Evolutionary conservation across 2,329 filamentous ascomycete species (phyloP), one percentile per base, ranked within the genome.

Genomic region (Monosporascus sp.): DNA sequence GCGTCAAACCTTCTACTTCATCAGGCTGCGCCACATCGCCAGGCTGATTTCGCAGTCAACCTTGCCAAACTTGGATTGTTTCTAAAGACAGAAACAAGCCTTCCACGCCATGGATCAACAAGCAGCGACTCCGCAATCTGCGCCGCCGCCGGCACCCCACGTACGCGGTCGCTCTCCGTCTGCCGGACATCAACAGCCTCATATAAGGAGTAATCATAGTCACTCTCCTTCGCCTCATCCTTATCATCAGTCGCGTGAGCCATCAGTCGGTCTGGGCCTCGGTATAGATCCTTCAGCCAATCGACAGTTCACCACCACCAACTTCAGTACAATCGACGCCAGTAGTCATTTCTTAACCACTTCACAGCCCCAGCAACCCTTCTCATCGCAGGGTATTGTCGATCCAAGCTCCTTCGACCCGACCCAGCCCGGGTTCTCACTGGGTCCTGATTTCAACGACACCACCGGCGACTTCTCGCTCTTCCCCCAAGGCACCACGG

Each of bases 131-230:
- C 43, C 43, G 43, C 41, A 44, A 17, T 24, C 41, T 14, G 41
- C 41, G 41, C 43, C 22, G 43, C 43, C 43, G 17, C 38, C 38
- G 38, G 17, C 38, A 11, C 22, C 41, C 14, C 50, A 48, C 14
- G 15, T n/a, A 63, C 64, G 80, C 68, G 82, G 82, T 67, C 82
- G 83, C 66, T 86, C 84, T 62, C 81, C 79, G 60, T 85, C 84
- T 64, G 75, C 76, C 66, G 76, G 77, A 58, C 77, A 80, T 65
- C 78, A 78, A 61, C 76, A 81, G 65, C 72, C 75, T 74, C 78
- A 83, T 84, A 86, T 88, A 85, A 87, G 80, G 69, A 82, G 83
- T 69, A 80, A 74, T 60, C 83, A 83, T 69, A 80, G 75, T 60
- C 83, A 83, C 70, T 86, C 84, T 63, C 81, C 83, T 63, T 82